phyloP scores from a whole-genome alignment of 495 filamentous ascomycete species.

The Rhizodiscina lignyota region DNA sequence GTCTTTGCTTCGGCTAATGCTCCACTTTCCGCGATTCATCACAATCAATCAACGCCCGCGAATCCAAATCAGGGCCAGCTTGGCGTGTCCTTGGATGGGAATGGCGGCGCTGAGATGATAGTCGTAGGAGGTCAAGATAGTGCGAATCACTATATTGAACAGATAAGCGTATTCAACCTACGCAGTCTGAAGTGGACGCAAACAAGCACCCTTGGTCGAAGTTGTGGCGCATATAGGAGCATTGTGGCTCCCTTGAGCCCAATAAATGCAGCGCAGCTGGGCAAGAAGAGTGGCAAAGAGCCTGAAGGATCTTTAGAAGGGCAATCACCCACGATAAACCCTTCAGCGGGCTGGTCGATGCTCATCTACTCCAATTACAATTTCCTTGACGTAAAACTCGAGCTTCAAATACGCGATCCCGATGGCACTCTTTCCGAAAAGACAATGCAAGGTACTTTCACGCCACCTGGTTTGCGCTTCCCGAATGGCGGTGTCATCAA shows the following conservation, averaged over 20 bases:
- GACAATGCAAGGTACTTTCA: constrained; percentile 71
- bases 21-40: constrained; percentile 68
- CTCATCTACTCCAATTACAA: constrained; percentile 99
- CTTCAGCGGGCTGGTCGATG: constrained; percentile 62
- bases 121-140: constrained; percentile 93
- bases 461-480: constrained; percentile 82
- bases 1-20: constrained; percentile 69
- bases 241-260: constrained; percentile 73
- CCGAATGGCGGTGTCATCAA: constrained; percentile 90
- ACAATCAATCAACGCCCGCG: constrained; percentile 56
- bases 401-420: constrained; percentile 70
- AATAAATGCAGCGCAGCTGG: constrained; percentile 56
- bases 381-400: constrained; percentile 89
- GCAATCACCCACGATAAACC: too few species aligned
- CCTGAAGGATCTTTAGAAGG: too few species aligned
- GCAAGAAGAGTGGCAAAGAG: constrained; percentile 29
- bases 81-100: constrained; percentile 74
- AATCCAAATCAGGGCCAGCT: constrained; percentile 73
- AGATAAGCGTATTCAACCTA: constrained; percentile 95
- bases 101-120: constrained; percentile 91
- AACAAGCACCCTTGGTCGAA: constrained; percentile 66
- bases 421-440: constrained; percentile 79
- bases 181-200: constrained; percentile 92
- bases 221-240: constrained; percentile 89
- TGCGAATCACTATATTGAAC: constrained; percentile 96